Evolutionary conservation across 192 early-diverging fungal species (phyloP).

Genomic region (Endogone sp.): DNA sequence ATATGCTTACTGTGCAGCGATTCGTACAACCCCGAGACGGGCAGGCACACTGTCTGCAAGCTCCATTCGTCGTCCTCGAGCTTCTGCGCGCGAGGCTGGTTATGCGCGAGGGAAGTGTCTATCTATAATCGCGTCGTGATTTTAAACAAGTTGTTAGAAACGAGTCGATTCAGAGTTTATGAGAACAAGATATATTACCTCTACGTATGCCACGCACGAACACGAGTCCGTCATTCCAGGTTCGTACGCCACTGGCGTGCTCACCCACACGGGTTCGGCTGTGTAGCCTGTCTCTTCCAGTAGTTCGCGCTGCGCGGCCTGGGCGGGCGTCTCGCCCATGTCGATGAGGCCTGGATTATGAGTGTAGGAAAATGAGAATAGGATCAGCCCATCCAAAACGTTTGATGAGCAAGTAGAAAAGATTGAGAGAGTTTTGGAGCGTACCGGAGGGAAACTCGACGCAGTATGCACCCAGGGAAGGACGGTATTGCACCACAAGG

Average conservation of each 20-base stretch:
- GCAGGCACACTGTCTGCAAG: slow-evolving; percentile 35
- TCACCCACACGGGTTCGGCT: slow-evolving; percentile 14
- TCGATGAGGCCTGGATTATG: slow-evolving; percentile 33
- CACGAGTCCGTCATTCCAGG: slow-evolving; percentile 47
- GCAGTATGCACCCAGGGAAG: slow-evolving; percentile 32
- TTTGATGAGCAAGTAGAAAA: background rate
- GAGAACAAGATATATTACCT: slow-evolving; percentile 27
- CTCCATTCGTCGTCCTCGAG: slow-evolving; percentile 53
- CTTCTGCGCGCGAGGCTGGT: slow-evolving; percentile 22
- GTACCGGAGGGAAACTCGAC: slow-evolving; percentile 45
- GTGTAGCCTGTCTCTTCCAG: slow-evolving; percentile 44
- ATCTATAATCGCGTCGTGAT: slow-evolving; percentile 11
- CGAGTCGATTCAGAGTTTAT: too few relatives aligned
- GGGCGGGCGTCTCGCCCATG: slow-evolving; percentile 21
- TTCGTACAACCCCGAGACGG: slow-evolving; percentile 23
- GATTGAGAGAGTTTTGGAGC: background rate
- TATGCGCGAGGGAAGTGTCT: slow-evolving; percentile 6
- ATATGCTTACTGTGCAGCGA: slow-evolving; percentile 34
- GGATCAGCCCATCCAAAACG: background rate
- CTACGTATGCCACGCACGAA: slow-evolving; percentile 29
- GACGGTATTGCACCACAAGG: slow-evolving; percentile 43
- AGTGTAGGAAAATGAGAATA: background rate
- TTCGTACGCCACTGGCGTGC: slow-evolving; percentile 37
- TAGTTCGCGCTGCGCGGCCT: slow-evolving; percentile 40
- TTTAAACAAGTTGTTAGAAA: background rate